A percentile compares a stretch with the other conserved stretches of the same genome.
These are phyloP conservation scores for Penicillium salamii DNA, from an alignment of 495 filamentous ascomycete genomes.

Conservation along the genomic window DNA sequence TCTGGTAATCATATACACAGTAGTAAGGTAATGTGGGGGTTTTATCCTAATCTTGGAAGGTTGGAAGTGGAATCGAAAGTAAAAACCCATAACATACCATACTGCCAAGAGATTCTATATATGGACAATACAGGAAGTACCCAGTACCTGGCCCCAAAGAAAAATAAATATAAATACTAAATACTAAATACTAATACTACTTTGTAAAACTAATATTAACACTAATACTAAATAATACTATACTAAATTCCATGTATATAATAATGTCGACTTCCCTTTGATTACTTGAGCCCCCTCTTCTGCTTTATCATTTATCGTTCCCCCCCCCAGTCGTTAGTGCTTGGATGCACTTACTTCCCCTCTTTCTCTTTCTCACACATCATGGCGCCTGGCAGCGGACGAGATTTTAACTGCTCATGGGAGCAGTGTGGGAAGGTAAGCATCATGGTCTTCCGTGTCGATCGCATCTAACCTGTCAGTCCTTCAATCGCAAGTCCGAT, in stretches of 20 bases:
- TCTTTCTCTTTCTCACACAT: conserved; percentile 2
- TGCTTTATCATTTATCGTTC: conserved; percentile 4
- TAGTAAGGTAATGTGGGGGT: conserved; percentile 12
- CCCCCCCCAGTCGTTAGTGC: not conserved
- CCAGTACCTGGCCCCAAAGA: too few species aligned
- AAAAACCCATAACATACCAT: too few species aligned
- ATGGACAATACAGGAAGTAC: not conserved
- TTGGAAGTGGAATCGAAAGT: too few species aligned
- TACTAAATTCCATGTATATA: not conserved
- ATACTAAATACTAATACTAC: too few species aligned
- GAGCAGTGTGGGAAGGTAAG: conserved; percentile 46
- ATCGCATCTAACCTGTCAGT: conserved; percentile 44
- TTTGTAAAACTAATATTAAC: too few species aligned
- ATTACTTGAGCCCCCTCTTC: conserved; percentile 12
- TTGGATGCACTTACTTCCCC: not conserved
- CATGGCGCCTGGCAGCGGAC: conserved; percentile 46
- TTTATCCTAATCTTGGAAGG: not conserved
- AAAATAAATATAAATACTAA: too few species aligned
- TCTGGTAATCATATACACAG: too few species aligned
- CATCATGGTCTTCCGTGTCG: not conserved
- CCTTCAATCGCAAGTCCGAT: conserved; percentile 92
- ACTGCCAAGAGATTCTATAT: conserved; percentile 12
- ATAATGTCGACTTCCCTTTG: not conserved
- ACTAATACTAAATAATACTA: conserved; percentile 7
- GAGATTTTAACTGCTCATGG: conserved; percentile 49